Percentiles rank a stretch among this genome's conserved stretches.
Evolutionary conservation across 148 eudicot genomes (phyloP).

Genomic region (Simmondsia chinensis): DNA sequence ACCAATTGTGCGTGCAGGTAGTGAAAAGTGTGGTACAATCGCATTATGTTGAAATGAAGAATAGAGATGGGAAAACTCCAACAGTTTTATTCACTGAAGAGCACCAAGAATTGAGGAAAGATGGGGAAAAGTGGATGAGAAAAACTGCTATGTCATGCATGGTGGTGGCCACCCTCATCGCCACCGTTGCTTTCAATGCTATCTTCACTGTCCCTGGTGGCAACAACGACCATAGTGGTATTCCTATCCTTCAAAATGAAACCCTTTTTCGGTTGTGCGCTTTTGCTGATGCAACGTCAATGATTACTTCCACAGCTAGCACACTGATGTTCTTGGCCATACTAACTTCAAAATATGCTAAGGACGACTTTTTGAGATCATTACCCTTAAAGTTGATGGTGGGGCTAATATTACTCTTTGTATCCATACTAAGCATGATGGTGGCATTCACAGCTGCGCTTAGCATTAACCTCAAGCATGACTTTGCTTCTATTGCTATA

Average conservation of each 20-base stretch:
- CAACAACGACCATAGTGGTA: neutral
- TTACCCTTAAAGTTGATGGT: conserved; percentile 13
- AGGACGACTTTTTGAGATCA: conserved; percentile 4
- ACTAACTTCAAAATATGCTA: conserved; percentile 15
- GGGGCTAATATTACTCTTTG: conserved; percentile 7
- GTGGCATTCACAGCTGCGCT: conserved; percentile 14
- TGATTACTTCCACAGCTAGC: conserved; percentile 10
- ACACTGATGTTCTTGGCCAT: conserved; percentile 16
- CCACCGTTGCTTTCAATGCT: conserved; percentile 16
- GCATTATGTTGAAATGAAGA: conserved; percentile 7
- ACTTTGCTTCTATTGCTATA: conserved; percentile 6
- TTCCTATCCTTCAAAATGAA: neutral
- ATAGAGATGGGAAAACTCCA: conserved; percentile 6
- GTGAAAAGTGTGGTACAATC: conserved; percentile 13
- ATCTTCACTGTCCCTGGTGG: conserved; percentile 17
- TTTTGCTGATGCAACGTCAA: conserved; percentile 10
- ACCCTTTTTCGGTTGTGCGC: conserved; percentile 9
- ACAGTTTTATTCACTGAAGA: conserved; percentile 11
- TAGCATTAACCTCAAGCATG: neutral
- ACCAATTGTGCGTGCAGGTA: no score
- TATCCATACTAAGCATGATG: conserved; percentile 17
- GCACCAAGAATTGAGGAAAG: conserved; percentile 4
- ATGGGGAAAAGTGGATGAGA: conserved; percentile 1
- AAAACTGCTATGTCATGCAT: conserved; percentile 18
- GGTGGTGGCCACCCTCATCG: conserved; percentile 10